These are phyloP conservation scores for Parsonsia alboflavescens DNA, from an alignment of 257 asterid genomes.

Conservation along the genomic window DNA sequence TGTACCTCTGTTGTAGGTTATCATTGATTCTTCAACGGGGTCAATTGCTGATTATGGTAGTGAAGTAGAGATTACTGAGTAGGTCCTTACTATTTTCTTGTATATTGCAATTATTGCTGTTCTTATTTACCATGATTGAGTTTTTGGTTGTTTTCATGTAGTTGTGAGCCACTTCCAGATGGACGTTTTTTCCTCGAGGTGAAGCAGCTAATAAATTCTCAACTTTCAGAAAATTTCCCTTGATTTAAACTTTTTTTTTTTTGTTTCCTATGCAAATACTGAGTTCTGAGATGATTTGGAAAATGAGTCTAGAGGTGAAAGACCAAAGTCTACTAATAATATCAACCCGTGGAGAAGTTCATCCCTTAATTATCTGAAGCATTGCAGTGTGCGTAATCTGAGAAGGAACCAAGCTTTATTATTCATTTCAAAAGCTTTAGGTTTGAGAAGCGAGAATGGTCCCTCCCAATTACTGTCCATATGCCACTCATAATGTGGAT, in stretches of 20 bases:
- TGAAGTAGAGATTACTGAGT: constrained; percentile 98
- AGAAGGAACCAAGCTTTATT: neutral
- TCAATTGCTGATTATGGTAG: constrained; percentile 82
- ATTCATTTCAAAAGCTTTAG: neutral
- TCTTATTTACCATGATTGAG: constrained; percentile 22
- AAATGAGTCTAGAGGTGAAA: neutral
- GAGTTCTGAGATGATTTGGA: neutral
- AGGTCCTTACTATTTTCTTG: constrained; percentile 18
- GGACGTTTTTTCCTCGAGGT: constrained; percentile 99
- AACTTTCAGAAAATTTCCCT: neutral
- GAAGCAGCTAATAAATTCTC: constrained; percentile 13
- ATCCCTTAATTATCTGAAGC: neutral
- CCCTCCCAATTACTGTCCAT: neutral
- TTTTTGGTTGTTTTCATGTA: constrained; percentile 39
- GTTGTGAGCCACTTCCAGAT: constrained; percentile 98
- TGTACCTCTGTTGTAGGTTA: constrained; percentile 49
- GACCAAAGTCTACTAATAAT: neutral
- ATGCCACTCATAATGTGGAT: neutral
- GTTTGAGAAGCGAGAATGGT: neutral
- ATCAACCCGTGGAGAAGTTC: too few relatives aligned
- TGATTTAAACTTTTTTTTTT: neutral
- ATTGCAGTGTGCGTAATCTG: neutral
- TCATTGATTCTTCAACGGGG: constrained; percentile 64
- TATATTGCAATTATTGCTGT: constrained; percentile 9
- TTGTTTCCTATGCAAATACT: constrained; percentile 2